Evolutionary conservation across 2,329 filamentous ascomycete species (phyloP).

Genomic region (Bipolaris cookei): DNA sequence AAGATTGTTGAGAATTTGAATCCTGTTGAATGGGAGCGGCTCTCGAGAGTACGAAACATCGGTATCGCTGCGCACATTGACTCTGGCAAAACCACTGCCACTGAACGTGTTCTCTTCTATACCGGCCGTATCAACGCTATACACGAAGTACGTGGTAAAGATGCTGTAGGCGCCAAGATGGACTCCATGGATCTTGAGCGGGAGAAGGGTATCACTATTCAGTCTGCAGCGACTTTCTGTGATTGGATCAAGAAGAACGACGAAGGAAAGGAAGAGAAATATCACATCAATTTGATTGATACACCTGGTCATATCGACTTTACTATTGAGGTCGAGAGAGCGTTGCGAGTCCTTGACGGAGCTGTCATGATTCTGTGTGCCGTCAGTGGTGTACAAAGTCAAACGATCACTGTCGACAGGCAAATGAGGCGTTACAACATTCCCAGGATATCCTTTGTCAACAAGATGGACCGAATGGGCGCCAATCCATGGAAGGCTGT

Average conservation of each 20-base stretch:
- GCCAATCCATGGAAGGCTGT: slow-evolving; percentile 97
- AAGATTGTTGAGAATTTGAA: slow-evolving; percentile 80
- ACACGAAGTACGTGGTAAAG: slow-evolving; percentile 94
- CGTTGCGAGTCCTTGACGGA: slow-evolving; percentile 90
- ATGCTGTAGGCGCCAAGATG: slow-evolving; percentile 98
- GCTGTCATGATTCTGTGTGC: slow-evolving; percentile 99
- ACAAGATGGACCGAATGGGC: slow-evolving; percentile 99
- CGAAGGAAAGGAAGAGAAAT: slow-evolving; percentile 79
- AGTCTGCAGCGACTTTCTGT: slow-evolving; percentile 96
- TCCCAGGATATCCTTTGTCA: slow-evolving; percentile 92
- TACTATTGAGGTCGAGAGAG: slow-evolving; percentile 97
- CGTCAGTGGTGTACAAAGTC: slow-evolving; percentile 94
- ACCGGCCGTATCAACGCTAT: slow-evolving; percentile 96
- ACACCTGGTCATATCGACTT: slow-evolving; percentile 99
- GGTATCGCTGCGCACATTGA: slow-evolving; percentile 99
- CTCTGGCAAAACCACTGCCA: slow-evolving; percentile 96
- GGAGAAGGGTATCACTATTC: slow-evolving; percentile 98
- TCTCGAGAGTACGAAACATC: slow-evolving; percentile 90
- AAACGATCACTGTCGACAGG: slow-evolving; percentile 96
- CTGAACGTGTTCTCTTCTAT: slow-evolving; percentile 96
- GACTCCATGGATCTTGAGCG: slow-evolving; percentile 99
- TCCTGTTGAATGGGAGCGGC: slow-evolving; percentile 75
- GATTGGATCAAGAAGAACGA: slow-evolving; percentile 87
- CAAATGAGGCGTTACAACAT: slow-evolving; percentile 99
- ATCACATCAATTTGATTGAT: slow-evolving; percentile 98